Conservation (phyloP, 306 rosid species). For the Hylodesmum podocarpum region DNA sequence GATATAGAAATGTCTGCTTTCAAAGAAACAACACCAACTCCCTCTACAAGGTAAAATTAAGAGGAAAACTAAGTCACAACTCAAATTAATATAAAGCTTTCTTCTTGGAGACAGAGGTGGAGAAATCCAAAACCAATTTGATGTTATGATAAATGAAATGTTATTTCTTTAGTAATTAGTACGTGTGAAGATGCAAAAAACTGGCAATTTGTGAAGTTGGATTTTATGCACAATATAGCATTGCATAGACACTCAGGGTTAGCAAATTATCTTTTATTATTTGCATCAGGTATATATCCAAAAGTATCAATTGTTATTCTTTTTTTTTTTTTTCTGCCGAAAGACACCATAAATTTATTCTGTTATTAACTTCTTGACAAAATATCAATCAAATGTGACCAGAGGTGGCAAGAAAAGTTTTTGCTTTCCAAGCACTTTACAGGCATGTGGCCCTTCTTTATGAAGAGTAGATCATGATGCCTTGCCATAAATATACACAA, state of each 20-base stretch:
- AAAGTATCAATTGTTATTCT: background rate
- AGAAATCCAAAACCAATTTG: background rate
- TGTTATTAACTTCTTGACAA: background rate
- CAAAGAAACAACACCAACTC: background rate
- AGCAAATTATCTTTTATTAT: background rate
- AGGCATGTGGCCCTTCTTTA: slow-evolving; percentile 33
- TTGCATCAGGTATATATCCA: background rate
- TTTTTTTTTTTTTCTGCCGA: background rate
- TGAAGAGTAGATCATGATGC: slow-evolving; percentile 17
- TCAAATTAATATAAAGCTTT: background rate
- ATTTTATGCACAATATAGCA: background rate
- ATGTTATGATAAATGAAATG: background rate
- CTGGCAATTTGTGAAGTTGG: background rate
- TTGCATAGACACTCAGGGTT: background rate
- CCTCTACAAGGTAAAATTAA: background rate
- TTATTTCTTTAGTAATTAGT: background rate
- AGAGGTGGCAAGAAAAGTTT: slow-evolving; percentile 3
- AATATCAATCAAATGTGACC: slow-evolving; percentile 11
- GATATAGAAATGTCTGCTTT: background rate
- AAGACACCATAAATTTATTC: background rate
- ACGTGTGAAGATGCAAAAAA: background rate
- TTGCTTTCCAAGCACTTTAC: slow-evolving; percentile 37
- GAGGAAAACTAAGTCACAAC: background rate
- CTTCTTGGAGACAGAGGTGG: background rate
- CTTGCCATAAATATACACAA: slow-evolving; percentile 16